Percentiles rank a stretch among this genome's conserved stretches.
phyloP scores from a whole-genome alignment of 1,284 basidiomycete species.

The Ustilago bromivora region DNA sequence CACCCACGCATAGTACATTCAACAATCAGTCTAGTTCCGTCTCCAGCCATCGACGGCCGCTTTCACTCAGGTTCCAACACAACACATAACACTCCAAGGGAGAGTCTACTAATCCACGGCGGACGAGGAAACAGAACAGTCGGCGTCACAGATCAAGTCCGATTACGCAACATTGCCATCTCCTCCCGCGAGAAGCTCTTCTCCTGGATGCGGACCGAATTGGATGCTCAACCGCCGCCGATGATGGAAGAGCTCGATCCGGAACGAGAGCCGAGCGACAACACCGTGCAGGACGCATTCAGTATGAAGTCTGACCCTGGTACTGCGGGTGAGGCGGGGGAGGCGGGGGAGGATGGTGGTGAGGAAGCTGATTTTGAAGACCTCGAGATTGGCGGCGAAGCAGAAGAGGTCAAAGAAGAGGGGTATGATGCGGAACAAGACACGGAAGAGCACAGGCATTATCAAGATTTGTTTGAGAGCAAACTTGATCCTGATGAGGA shows the following conservation, averaged over 20 bases:
- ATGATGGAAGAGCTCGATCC: slow-evolving; percentile 39
- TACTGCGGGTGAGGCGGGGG: neutral
- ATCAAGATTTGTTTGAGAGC: slow-evolving; percentile 44
- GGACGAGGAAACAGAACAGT: slow-evolving; percentile 48
- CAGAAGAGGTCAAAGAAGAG: slow-evolving; percentile 6
- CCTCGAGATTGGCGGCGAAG: slow-evolving; percentile 17
- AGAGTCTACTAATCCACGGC: slow-evolving; percentile 49
- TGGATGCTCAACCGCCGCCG: slow-evolving; percentile 55
- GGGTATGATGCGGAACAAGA: slow-evolving; percentile 28
- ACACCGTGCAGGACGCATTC: slow-evolving; percentile 30
- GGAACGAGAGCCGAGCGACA: slow-evolving; percentile 35
- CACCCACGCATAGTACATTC: slow-evolving; percentile 10
- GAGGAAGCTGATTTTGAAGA: slow-evolving; percentile 43
- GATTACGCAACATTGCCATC: slow-evolving; percentile 61
- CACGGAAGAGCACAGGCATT: slow-evolving; percentile 47
- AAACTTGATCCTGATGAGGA: slow-evolving; percentile 51
- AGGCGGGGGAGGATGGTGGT: slow-evolving; percentile 6
- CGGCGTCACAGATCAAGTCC: slow-evolving; percentile 56
- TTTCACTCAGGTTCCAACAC: slow-evolving; percentile 15
- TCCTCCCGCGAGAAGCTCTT: slow-evolving; percentile 60
- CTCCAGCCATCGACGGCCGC: slow-evolving; percentile 39
- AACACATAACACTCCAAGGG: slow-evolving; percentile 4
- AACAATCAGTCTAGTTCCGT: slow-evolving; percentile 38
- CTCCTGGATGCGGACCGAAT: slow-evolving; percentile 60
- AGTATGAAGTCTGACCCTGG: slow-evolving; percentile 6